Base-by-base conservation (phyloP, 768 basidiomycete species). In the Tricholoma furcatifolium region DNA sequence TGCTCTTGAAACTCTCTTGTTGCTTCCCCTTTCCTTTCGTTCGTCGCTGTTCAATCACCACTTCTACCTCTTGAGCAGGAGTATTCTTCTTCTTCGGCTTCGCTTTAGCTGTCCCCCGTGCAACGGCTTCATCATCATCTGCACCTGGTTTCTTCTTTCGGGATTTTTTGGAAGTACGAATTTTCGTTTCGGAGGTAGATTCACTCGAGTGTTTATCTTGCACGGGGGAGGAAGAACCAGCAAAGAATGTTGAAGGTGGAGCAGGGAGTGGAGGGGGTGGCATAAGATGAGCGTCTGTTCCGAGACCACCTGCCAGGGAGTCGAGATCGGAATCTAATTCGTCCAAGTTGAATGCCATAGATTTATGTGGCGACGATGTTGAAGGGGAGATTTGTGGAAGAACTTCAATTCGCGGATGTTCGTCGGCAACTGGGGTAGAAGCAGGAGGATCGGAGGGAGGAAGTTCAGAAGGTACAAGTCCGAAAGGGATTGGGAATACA, bases 201-300 rank as follows among this genome's bases (percentile, higher is more conserved):
- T 10, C 24, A 32, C 43, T 18, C 20, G 41, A 9, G 34, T 39
- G 3, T 12, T 12, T 32, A n/a, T 58, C 34, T 2, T 23, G 18
- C 30, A 68, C 61, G 15, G 68, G 57, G 0, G 78, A 74, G 10
- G 80, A 76, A 6, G 79, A 73, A 3, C 70, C 65, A 10, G 77
- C 75, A 38, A 80, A 80, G 60, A 78, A 80, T 15, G 74, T 74
- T 3, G 72, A 69, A 30, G 78, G 78, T 5, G 67, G 69, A 39
- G 45, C 54, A 39, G 53, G 31, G 43, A 49, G 36, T 8, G 51
- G 58, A 4, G 62, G 54, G 46, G 62, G 55, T 8, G 59, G 55
- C 54, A 56, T 57, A 38, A 51, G 38, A 18, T 23, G 46, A 7
- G 34, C 51, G 20, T 55, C 58, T 30, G 15, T n/a, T 58, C 46